Base-by-base conservation (phyloP, 2,329 filamentous ascomycete genomes). In the Gnomoniopsis smithogilvyi region DNA sequence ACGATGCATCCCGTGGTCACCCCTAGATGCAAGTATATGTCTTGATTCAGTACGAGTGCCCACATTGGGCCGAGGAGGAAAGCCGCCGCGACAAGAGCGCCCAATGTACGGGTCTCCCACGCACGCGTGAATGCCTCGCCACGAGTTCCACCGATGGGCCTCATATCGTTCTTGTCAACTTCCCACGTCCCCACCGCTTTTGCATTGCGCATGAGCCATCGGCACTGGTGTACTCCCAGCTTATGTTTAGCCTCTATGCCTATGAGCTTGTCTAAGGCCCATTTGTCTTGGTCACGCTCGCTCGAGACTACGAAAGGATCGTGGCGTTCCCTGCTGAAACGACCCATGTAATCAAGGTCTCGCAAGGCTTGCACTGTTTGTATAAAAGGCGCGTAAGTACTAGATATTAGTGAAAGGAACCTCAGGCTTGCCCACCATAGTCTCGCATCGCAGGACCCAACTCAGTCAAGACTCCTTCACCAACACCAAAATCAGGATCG, bases 21-120 rank as follows among this genome's bases (percentile, higher is more conserved):
- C 1, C 47, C 54, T 3, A 51, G 36, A 17, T 57, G 54, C 33
- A 57, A 8, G 14, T 41, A 45, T 12, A 51, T 30, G 15, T 46
- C 22, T 22, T 51, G 47, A 4, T 46, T 15, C 12, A 51, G 17
- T 1, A 22, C 47, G 6, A 57, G 54, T 14, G 36, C 17, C 54
- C 36, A 57, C 54, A 57, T 57, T 1, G 54, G 47, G 1, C 54
- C 36, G n/a, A 57, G 34, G 15, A 51, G 34, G 17, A 57, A 57
- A 6, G 48, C 47, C 26, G 47, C 54, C 10, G 17, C 54, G 1
- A 51, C 22, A 2, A 57, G 45, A 2, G 53, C 43, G 17, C 53
- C 43, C 4, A 3, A 26, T 14, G 21, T 15, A 3, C 33, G 53
- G 19, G 53, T 47, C 53, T 30, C 26, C 3, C 36, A 15, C 4